phyloP scores from a whole-genome alignment of 805 yeast genomes.

The Spathaspora arborariae region DNA sequence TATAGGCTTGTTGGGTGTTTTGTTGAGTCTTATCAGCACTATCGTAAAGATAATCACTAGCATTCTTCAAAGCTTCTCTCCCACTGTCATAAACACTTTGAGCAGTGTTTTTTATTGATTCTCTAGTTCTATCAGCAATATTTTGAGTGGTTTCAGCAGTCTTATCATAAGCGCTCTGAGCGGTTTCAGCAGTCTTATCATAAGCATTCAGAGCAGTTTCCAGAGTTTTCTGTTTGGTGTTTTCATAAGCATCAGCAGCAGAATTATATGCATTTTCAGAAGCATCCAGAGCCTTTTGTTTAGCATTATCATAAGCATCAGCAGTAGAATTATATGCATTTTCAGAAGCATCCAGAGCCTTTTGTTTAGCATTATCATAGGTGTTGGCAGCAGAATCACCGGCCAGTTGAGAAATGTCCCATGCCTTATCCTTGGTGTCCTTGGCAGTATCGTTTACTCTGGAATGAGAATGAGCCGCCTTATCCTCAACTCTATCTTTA shows the following conservation, averaged over 20 bases:
- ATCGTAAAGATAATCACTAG: neutral
- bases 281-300: neutral
- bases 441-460: neutral
- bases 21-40: neutral
- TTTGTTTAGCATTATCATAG: neutral
- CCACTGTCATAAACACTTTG: neutral
- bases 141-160: neutral
- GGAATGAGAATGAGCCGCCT: neutral
- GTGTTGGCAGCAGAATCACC: neutral
- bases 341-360: neutral
- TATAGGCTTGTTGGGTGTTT: neutral
- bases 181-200: neutral
- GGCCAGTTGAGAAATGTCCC: neutral
- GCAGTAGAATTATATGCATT: neutral
- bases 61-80: neutral
- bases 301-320: neutral
- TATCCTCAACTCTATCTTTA: neutral
- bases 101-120: neutral
- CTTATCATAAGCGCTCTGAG: neutral
- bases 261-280: neutral
- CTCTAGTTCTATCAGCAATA: too few relatives aligned
- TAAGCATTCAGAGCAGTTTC: neutral
- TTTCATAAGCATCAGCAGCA: neutral
- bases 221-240: neutral
- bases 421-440: neutral